These are phyloP conservation scores for Ophiocordyceps unilateralis DNA, from an alignment of 2,329 filamentous ascomycete species.

Conservation along the genomic window DNA sequence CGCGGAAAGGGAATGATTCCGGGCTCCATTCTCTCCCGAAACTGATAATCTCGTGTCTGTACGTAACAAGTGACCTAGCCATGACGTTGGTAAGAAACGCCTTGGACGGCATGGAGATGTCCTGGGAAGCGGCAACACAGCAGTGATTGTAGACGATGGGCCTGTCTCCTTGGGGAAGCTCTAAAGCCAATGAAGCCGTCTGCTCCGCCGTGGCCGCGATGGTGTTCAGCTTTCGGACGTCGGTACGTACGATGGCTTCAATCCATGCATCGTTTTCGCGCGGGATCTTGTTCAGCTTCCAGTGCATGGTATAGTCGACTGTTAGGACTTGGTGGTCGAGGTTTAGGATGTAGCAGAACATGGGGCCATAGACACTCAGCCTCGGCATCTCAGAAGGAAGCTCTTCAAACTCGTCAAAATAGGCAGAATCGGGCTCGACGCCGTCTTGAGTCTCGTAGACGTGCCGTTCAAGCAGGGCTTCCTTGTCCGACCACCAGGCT, in stretches of 20 bases:
- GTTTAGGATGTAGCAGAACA: constrained; percentile 4
- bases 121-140: neutral
- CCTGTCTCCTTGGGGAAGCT: constrained; percentile 1
- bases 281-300: constrained; percentile 6
- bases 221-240: too few relatives aligned
- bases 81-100: constrained; percentile 2
- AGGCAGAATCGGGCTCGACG: too few relatives aligned
- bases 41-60: constrained; percentile 1
- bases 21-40: constrained; percentile 6
- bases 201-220: too few relatives aligned
- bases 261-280: constrained; percentile 4
- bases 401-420: too few relatives aligned
- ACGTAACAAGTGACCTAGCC: constrained; percentile 1
- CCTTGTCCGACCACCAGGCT: too few relatives aligned
- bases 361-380: constrained; percentile 1
- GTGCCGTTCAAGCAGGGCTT: too few relatives aligned
- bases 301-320: constrained; percentile 6
- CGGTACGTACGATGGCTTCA: constrained; percentile 1
- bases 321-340: constrained; percentile 7
- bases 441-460: too few relatives aligned
- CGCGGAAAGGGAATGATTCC: constrained; percentile 7
- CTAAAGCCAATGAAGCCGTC: constrained; percentile 4
- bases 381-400: constrained; percentile 2
- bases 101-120: neutral
- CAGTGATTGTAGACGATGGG: neutral